Percentiles rank a stretch among this genome's conserved stretches.
Evolutionary conservation across 768 basidiomycete genomes (phyloP).

Genomic region (Rubroboletus satanas): DNA sequence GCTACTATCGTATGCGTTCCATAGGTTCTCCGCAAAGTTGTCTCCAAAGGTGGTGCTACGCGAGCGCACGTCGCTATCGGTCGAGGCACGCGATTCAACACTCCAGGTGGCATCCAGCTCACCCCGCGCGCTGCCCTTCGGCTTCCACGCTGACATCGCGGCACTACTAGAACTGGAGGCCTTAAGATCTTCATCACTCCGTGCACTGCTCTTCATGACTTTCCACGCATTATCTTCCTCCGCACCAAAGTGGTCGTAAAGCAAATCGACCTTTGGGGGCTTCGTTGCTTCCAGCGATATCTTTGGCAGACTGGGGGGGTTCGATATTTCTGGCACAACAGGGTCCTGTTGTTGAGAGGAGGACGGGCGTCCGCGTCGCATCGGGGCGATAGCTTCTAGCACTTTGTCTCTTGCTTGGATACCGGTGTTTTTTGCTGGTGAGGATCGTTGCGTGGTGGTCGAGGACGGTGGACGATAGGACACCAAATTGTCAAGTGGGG

Average conservation of each 20-base stretch:
- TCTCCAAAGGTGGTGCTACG: constrained; percentile 53
- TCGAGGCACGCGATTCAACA: constrained; percentile 27
- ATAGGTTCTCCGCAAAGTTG: constrained; percentile 56
- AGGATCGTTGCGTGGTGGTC: constrained; percentile 13
- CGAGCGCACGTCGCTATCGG: constrained; percentile 22
- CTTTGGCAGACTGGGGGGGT: constrained; percentile 22
- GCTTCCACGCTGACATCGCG: constrained; percentile 27
- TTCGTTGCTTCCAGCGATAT: constrained; percentile 12
- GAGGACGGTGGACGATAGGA: constrained; percentile 34
- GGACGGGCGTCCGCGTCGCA: constrained; percentile 67
- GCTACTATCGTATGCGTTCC: constrained; percentile 45
- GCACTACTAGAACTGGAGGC: constrained; percentile 28
- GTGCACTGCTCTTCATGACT: constrained; percentile 28
- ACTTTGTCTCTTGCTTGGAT: constrained; percentile 73
- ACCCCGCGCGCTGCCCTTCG: constrained; percentile 18
- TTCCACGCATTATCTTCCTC: constrained; percentile 52
- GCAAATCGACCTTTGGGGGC: constrained; percentile 29
- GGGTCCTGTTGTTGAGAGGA: constrained; percentile 35
- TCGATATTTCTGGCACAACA: constrained; percentile 33
- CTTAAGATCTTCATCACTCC: constrained; percentile 10
- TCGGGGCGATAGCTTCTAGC: constrained; percentile 73
- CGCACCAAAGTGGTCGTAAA: constrained; percentile 34
- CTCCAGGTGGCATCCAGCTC: constrained; percentile 41
- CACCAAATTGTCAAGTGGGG: constrained; percentile 37
- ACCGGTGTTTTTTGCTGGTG: constrained; percentile 41